Evolutionary conservation across 305 asterid genomes (phyloP), one percentile per base, ranked within the genome.

Genomic region (Solanum hybrid): DNA sequence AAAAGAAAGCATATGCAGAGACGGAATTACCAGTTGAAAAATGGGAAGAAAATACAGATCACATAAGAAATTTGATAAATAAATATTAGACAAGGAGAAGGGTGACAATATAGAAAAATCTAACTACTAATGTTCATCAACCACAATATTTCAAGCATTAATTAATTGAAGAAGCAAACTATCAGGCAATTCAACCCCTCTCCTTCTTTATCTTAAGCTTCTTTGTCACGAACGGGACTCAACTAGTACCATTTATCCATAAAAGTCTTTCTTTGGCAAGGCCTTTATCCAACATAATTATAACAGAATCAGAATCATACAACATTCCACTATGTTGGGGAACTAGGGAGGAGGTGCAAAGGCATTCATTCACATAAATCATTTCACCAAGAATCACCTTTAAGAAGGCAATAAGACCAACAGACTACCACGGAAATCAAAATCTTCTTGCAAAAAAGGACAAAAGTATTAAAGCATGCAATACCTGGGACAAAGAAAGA

Each of bases 401-500:
- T 57, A 10, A 83, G 5, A 22, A 72, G 26, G 38, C 82, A 75
- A 85, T 12, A 51, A 57, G 77, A 57, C 61, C 70, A 82, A 31
- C n/a, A 85, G 32, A 32, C 13, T 31, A 31, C 41, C 76, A 51
- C 13, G 10, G 76, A 31, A 45, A 45, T 83, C 38, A 83, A 10
- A 41, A 85, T 57, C 31, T 85, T 57, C 31, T 85, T 22, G 32
- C 77, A 85, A 27, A 85, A 57, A 31, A 31, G 45, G 32, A 22
- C 41, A 11, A 1, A 81, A 85, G 77, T 22, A 31, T 22, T 38
- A 11, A 32, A 85, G 57, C 20, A 61, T 61, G 90, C 78, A 87
- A 93, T 93, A 98, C 99, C 98, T 98, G 99, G 88, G 99, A 93
- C 93, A 98, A 93, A 77, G 98, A 95, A 91, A 98, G 98, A 92